These are phyloP conservation scores for Kuraishia borneana DNA, from an alignment of 805 yeast genomes.

Conservation along the genomic window DNA sequence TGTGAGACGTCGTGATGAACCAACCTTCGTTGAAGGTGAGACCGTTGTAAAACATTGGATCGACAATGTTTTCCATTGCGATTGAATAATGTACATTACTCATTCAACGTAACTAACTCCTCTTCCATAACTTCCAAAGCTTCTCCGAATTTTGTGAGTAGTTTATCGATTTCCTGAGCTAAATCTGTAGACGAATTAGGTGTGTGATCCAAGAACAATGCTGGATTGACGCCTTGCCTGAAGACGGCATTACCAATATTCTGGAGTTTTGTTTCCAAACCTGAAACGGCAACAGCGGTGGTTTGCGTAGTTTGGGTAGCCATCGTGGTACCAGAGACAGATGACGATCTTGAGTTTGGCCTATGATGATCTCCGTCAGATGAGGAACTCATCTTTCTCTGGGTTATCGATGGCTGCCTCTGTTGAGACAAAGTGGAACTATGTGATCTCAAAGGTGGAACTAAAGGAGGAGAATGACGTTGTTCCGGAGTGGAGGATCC, in stretches of 20 bases:
- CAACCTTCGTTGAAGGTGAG: slow-evolving; percentile 62
- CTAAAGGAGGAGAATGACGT: background rate
- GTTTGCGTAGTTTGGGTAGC: background rate
- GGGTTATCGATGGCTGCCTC: slow-evolving; percentile 1
- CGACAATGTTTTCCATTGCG: slow-evolving; percentile 23
- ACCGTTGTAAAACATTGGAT: slow-evolving; percentile 57
- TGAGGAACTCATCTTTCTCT: background rate
- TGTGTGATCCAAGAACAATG: slow-evolving; percentile 1
- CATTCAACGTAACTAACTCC: slow-evolving; percentile 1
- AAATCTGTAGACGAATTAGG: background rate
- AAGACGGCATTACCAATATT: background rate
- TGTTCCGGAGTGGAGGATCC: slow-evolving; percentile 1
- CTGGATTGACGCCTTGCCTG: background rate
- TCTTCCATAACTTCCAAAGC: slow-evolving; percentile 1
- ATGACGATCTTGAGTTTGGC: background rate
- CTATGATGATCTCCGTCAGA: background rate
- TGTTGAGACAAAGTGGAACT: background rate
- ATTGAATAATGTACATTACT: background rate
- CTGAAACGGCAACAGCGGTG: background rate
- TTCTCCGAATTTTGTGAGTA: background rate
- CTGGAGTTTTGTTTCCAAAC: background rate
- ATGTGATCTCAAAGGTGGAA: no score
- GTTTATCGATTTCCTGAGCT: background rate
- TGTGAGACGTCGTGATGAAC: slow-evolving; percentile 44
- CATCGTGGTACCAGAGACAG: background rate